phyloP scores from a whole-genome alignment of 2,329 filamentous ascomycete species.

The Ploettnerulaceae sp. region DNA sequence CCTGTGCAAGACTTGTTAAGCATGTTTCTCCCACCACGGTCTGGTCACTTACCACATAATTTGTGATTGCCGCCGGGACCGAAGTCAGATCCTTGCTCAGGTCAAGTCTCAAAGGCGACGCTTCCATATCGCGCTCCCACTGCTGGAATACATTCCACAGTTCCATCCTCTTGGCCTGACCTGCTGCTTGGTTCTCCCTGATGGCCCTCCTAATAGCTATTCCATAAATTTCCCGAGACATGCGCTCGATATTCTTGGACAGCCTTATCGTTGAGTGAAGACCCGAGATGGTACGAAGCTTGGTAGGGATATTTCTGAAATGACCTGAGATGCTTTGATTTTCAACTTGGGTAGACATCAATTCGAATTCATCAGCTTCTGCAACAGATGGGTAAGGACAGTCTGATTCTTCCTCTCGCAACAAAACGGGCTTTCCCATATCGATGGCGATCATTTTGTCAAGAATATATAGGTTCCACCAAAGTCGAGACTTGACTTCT shows the following conservation, averaged over 20 bases:
- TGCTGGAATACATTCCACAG: constrained; percentile 24
- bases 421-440: constrained; percentile 28
- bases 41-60: constrained; percentile 27
- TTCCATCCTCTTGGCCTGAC: constrained; percentile 26
- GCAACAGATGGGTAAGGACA: constrained; percentile 28
- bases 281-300: constrained; percentile 29
- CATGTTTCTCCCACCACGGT: neutral
- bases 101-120: constrained; percentile 28
- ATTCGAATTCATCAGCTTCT: constrained; percentile 33
- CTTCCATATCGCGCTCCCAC: constrained; percentile 28
- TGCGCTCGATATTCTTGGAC: constrained; percentile 24
- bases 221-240: constrained; percentile 29
- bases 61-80: constrained; percentile 29
- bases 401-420: constrained; percentile 29
- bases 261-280: constrained; percentile 29
- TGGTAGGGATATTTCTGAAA: constrained; percentile 20
- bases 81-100: constrained; percentile 25
- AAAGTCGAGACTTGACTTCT: constrained; percentile 29
- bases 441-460: constrained; percentile 33
- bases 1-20: constrained; percentile 11
- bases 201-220: constrained; percentile 26
- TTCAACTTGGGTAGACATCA: constrained; percentile 23
- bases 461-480: constrained; percentile 33
- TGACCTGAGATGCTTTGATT: constrained; percentile 6
- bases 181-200: constrained; percentile 24